Evolutionary conservation across 495 filamentous ascomycete genomes (phyloP), one percentile per base, ranked within the genome.

Genomic region (Aspergillus bertholletiae): DNA sequence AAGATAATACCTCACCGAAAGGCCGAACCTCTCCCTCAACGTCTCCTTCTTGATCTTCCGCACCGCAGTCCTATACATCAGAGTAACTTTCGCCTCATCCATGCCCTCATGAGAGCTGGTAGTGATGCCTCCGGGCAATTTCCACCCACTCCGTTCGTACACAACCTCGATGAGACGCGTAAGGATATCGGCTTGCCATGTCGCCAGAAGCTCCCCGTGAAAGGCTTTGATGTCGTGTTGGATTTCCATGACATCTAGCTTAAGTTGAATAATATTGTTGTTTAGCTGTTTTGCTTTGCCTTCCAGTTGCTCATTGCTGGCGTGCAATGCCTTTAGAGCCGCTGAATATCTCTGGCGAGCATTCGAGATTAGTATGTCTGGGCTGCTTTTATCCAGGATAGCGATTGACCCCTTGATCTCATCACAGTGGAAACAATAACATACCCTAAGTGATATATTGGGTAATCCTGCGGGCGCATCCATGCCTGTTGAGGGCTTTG

Each of bases 81-180:
- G 53, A 0, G 60, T 59, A 34, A 70, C 52, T 2, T 39, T 51
- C 15, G 70, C 64, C 7, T 64, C 60, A 6, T 65, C 56, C 0
- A 60, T 30, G 22, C 34, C 41, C 4, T 51, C 44, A 9, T 28
- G 49, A 20, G 64, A 51, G 8, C 59, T 54, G 7, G 70, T 53
- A 18, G 49, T 49, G n/a, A 68, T 26, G 12, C 60, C 62, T 12
- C 47, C 50, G 0, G 64, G 61, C 28, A 72, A 28, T 51, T 61
- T 66, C 49, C 56, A 60, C 11, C 51, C 37, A 37, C 71, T 64
- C 7, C 45, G 54, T 22, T 62, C 55, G 55, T 68, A 61, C 32
- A 68, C 61, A n/a, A 70, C 62, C 34, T 73, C 71, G 43, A 75
- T 64, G 8, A 75, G 62, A 21, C 71, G 70, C 4, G 73, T 75